These are phyloP conservation scores for Fusarium kyushuense DNA, from an alignment of 2,329 filamentous ascomycete genomes.

Conservation along the genomic window DNA sequence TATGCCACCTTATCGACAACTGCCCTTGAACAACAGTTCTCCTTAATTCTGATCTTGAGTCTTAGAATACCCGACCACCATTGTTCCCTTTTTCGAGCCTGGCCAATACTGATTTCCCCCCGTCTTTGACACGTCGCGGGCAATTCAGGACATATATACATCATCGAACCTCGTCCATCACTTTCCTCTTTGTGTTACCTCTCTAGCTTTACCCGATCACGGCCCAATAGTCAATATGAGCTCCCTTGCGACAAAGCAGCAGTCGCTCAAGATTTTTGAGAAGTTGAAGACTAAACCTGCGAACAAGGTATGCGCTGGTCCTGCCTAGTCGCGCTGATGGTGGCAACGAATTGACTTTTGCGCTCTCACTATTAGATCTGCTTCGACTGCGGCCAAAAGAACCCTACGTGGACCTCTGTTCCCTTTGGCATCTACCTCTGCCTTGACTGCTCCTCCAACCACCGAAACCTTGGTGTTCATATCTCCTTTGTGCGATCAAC, in stretches of 20 bases:
- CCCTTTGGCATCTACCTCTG: conserved; percentile 98
- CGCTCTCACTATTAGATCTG: conserved; percentile 73
- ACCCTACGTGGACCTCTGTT: conserved; percentile 98
- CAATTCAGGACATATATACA: conserved; percentile 6
- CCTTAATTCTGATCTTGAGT: conserved; percentile 49
- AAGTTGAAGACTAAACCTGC: conserved; percentile 94
- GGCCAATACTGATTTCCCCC: conserved; percentile 37
- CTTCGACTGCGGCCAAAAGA: conserved; percentile 98
- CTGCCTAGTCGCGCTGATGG: neutral
- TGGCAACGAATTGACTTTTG: conserved; percentile 21
- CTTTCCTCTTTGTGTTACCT: conserved; percentile 15
- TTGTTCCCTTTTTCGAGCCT: conserved; percentile 28
- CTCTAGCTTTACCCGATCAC: conserved; percentile 20
- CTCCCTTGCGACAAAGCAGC: conserved; percentile 84
- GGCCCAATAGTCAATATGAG: conserved; percentile 64
- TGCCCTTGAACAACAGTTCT: conserved; percentile 50
- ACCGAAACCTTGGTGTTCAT: conserved; percentile 97
- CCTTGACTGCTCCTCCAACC: conserved; percentile 96
- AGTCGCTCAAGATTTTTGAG: conserved; percentile 98
- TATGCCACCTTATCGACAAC: conserved; percentile 58
- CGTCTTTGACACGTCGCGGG: conserved; percentile 38
- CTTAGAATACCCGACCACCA: conserved; percentile 7
- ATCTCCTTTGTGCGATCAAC: conserved; percentile 99
- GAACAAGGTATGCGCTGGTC: conserved; percentile 80
- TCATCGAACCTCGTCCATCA: neutral